Evolutionary conservation across 805 yeast genomes (phyloP).

Genomic region (Spathaspora arborariae): DNA sequence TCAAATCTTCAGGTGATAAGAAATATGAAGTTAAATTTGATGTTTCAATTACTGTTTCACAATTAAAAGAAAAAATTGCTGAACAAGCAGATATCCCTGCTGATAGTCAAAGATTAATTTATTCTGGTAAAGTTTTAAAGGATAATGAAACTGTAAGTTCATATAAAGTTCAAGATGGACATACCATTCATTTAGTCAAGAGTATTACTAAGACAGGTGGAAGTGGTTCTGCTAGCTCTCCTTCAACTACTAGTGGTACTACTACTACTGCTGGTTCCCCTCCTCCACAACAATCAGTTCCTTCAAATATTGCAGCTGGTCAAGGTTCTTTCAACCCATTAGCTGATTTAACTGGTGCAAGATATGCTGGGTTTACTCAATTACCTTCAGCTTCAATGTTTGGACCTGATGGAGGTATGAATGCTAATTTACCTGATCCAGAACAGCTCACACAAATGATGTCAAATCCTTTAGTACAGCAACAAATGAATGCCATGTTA

Average conservation of each 20-base stretch:
- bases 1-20: conserved; percentile 66
- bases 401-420: conserved; percentile 95
- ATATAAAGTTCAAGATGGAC: conserved; percentile 82
- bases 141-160: conserved; percentile 70
- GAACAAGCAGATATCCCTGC: conserved; percentile 62
- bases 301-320: conserved; percentile 84
- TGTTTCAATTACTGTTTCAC: conserved; percentile 53
- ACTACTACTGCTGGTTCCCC: conserved; percentile 12
- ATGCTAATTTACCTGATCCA: conserved; percentile 62
- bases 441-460: conserved; percentile 73
- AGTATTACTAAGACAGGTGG: conserved; percentile 48
- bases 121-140: conserved; percentile 90
- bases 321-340: conserved; percentile 85
- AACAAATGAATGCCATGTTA: conserved; percentile 76
- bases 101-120: conserved; percentile 83
- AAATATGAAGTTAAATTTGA: conserved; percentile 65
- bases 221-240: conserved; percentile 20
- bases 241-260: conserved; percentile 18
- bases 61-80: conserved; percentile 65
- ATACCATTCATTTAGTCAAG: conserved; percentile 85
- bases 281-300: conserved; percentile 36
- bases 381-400: conserved; percentile 85
- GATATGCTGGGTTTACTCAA: conserved; percentile 90
- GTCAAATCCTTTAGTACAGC: conserved; percentile 78
- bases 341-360: conserved; percentile 90